phyloP scores from a whole-genome alignment of 1,139 yeast species.

The Taphrina flavorubra region DNA sequence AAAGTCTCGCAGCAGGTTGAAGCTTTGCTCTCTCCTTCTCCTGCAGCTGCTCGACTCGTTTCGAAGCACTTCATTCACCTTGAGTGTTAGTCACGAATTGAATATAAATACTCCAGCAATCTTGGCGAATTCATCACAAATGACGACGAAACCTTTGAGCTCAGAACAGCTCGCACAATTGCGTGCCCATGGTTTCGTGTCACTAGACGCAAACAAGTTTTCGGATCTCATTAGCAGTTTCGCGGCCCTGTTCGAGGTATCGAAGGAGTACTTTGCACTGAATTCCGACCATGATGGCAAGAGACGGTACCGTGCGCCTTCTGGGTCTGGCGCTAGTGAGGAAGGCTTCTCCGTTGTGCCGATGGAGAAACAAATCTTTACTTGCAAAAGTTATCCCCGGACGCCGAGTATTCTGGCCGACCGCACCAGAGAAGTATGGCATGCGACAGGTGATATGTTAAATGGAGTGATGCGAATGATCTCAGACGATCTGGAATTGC shows the following conservation, averaged over 20 bases:
- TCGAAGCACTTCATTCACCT: no score
- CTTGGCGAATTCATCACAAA: not conserved
- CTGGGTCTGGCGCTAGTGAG: slow-evolving; percentile 24
- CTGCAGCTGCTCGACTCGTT: no score
- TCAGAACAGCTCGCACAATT: not conserved
- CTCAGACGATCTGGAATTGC: not conserved
- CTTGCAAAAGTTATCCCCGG: slow-evolving; percentile 4
- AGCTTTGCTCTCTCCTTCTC: no score
- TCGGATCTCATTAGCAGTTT: not conserved
- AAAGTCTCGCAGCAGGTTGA: no score
- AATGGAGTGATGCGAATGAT: slow-evolving; percentile 11
- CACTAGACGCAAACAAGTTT: not conserved
- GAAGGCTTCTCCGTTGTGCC: slow-evolving; percentile 21
- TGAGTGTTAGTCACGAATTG: no score
- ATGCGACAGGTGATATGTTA: slow-evolving; percentile 8
- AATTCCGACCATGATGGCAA: slow-evolving; percentile 1
- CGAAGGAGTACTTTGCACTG: slow-evolving; percentile 20
- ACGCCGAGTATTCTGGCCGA: slow-evolving; percentile 6
- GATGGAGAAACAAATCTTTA: slow-evolving; percentile 24
- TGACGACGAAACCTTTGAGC: not conserved
- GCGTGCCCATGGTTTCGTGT: slow-evolving; percentile 4
- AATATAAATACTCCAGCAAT: no score
- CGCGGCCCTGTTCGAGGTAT: slow-evolving; percentile 1
- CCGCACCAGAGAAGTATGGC: slow-evolving; percentile 8
- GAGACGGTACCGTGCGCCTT: slow-evolving; percentile 3